Conservation (phyloP, 1,284 basidiomycete genomes). For the Cryptococcus depauperatus region DNA sequence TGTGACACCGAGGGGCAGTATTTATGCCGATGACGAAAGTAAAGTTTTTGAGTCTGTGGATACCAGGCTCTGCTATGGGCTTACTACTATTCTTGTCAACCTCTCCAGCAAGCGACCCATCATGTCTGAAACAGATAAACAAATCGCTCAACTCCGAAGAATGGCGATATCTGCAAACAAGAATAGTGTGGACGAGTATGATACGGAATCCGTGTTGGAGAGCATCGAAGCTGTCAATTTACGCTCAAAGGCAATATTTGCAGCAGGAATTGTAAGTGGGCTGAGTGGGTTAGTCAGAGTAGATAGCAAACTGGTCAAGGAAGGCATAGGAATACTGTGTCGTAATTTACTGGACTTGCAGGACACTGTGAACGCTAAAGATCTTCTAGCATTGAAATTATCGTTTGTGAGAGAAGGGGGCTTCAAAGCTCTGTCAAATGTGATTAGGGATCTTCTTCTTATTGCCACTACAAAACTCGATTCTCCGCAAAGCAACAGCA, state of each 20-base stretch:
- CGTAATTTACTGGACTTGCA: slow-evolving; percentile 68
- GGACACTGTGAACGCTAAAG: slow-evolving; percentile 44
- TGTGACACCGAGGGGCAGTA: slow-evolving; percentile 45
- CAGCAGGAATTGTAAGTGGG: slow-evolving; percentile 57
- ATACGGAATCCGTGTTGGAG: slow-evolving; percentile 38
- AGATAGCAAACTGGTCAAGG: slow-evolving; percentile 46
- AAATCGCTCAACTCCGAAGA: slow-evolving; percentile 63
- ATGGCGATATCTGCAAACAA: slow-evolving; percentile 52
- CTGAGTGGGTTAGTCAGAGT: slow-evolving; percentile 53
- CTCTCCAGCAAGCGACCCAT: slow-evolving; percentile 61
- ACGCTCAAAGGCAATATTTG: slow-evolving; percentile 54
- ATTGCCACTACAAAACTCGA: slow-evolving; percentile 2
- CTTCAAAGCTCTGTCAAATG: slow-evolving; percentile 58
- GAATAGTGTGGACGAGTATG: slow-evolving; percentile 21
- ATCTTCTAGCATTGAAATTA: slow-evolving; percentile 49
- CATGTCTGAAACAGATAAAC: slow-evolving; percentile 67
- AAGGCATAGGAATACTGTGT: slow-evolving; percentile 50
- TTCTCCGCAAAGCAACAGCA: not conserved
- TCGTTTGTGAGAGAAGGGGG: slow-evolving; percentile 76
- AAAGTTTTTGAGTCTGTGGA: slow-evolving; percentile 20
- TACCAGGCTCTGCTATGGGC: slow-evolving; percentile 59
- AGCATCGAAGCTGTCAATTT: slow-evolving; percentile 57
- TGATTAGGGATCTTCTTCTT: slow-evolving; percentile 47
- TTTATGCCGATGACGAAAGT: slow-evolving; percentile 16
- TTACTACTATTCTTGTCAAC: slow-evolving; percentile 65